These are phyloP conservation scores for Trifolium repens DNA, from an alignment of 306 rosid genomes.

Conservation along the genomic window DNA sequence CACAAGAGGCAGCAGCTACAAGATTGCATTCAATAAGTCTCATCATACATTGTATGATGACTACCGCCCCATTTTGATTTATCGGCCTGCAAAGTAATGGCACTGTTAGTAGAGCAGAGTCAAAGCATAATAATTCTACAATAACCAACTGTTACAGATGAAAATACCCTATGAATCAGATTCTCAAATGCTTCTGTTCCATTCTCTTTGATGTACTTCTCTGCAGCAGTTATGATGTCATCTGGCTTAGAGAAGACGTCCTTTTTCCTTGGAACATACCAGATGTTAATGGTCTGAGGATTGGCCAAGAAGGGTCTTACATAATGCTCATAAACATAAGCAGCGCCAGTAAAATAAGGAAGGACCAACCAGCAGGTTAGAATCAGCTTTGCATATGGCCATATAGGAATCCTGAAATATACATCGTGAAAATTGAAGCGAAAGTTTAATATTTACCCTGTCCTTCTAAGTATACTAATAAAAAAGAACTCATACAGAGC, in stretches of 20 bases:
- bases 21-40: slow-evolving; percentile 41
- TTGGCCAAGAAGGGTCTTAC: slow-evolving; percentile 81
- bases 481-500: slow-evolving; percentile 15
- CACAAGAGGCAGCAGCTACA: slow-evolving; percentile 25
- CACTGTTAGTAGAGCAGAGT: slow-evolving; percentile 16
- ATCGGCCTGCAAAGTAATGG: slow-evolving; percentile 67
- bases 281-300: slow-evolving; percentile 77
- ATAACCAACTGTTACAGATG: slow-evolving; percentile 25
- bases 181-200: slow-evolving; percentile 76
- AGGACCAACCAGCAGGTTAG: slow-evolving; percentile 88
- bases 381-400: slow-evolving; percentile 94
- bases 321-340: slow-evolving; percentile 86
- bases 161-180: slow-evolving; percentile 71
- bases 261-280: slow-evolving; percentile 91
- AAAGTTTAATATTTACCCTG: slow-evolving; percentile 5
- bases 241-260: slow-evolving; percentile 61
- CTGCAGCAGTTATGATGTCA: slow-evolving; percentile 83
- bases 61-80: slow-evolving; percentile 56
- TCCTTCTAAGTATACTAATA: slow-evolving; percentile 12
- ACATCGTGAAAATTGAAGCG: slow-evolving; percentile 26
- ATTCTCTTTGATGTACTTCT: slow-evolving; percentile 82
- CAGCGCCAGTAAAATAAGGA: slow-evolving; percentile 93
- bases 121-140: slow-evolving; percentile 16
- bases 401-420: slow-evolving; percentile 82
- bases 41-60: slow-evolving; percentile 40